Evolutionary conservation across 169 alveolate species (phyloP), one percentile per base, ranked within the genome.

Genomic region (Plasmodium relictum): DNA sequence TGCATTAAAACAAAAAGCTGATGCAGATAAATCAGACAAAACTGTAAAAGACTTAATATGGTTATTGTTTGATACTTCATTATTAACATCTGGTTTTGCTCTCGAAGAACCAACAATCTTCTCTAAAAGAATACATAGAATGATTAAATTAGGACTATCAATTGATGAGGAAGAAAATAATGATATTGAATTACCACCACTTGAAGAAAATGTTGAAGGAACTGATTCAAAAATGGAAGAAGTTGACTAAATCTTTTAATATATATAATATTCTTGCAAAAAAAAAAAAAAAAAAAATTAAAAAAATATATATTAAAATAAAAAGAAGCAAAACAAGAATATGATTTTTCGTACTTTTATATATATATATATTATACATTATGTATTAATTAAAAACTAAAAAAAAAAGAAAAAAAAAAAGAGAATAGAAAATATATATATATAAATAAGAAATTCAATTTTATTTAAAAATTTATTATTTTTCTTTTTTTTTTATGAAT

Each of bases 101-200:
- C 97, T 98, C 48, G 99, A 99, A 65, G 99, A 99, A 87, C 99
- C 99, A 76, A 98, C 99, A 73, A 98, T 97, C 89, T 99, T 98
- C 95, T 99, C 99, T 68, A 96, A 96, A 74, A 97, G 99, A 95
- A 98, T 98, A 69, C 99, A 98, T 97, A 97, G 99, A 94, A 98
- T 99, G 99, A 98, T 98, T 95, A 98, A 98, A 95, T 96, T 98
- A 24, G 99, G 99, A 68, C 98, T 99, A 74, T 96, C 99, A 61
- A 97, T 98, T 69, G 99, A 97, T 89, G 99, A 98, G 54, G 99
- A 98, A 18, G 99, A 96, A 18, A 92, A 92, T 61, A 97, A 94
- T 54, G 98, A 95, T 44, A 97, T 92, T 48, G 98, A 96, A 62
- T 92, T 96, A 18, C 99, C 98, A 31, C 98, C 98, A 3, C 94